Percentiles rank a stretch among this genome's conserved stretches.
Evolutionary conservation across 1,139 yeast genomes (phyloP).

Genomic region (Yamadazyma aaseri): DNA sequence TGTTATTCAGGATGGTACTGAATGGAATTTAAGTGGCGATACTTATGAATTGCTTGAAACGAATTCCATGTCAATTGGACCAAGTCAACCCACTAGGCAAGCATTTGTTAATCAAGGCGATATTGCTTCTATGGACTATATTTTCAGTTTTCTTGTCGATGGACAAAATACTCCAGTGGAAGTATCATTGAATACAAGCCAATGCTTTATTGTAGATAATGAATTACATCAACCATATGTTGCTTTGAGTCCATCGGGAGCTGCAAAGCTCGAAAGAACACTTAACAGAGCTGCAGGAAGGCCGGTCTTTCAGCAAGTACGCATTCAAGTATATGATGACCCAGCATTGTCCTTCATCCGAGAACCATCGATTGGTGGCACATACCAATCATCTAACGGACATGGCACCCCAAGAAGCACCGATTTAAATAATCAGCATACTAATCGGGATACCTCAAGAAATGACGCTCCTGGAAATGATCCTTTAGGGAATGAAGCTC

Average conservation of each 20-base stretch:
- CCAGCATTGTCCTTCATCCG: neutral
- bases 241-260: constrained; percentile 36
- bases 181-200: constrained; percentile 34
- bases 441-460: neutral
- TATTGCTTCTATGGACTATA: constrained; percentile 21
- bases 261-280: constrained; percentile 24
- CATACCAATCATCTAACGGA: no score
- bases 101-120: constrained; percentile 26
- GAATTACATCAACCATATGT: constrained; percentile 37
- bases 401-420: neutral
- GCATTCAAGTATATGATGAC: constrained; percentile 14
- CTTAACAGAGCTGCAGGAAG: constrained; percentile 17
- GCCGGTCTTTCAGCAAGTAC: constrained; percentile 23
- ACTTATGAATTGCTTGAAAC: constrained; percentile 23
- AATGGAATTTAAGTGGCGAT: constrained; percentile 29
- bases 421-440: no score
- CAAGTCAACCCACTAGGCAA: constrained; percentile 9
- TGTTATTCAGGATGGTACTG: constrained; percentile 21
- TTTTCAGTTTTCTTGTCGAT: constrained; percentile 18
- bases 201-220: constrained; percentile 44
- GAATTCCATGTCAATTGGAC: constrained; percentile 6
- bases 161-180: constrained; percentile 13
- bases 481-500: neutral
- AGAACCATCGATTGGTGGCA: neutral
- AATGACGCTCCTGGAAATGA: neutral